Conservation (phyloP, 345 rosid genomes). For the Noccaea bulbosa region DNA sequence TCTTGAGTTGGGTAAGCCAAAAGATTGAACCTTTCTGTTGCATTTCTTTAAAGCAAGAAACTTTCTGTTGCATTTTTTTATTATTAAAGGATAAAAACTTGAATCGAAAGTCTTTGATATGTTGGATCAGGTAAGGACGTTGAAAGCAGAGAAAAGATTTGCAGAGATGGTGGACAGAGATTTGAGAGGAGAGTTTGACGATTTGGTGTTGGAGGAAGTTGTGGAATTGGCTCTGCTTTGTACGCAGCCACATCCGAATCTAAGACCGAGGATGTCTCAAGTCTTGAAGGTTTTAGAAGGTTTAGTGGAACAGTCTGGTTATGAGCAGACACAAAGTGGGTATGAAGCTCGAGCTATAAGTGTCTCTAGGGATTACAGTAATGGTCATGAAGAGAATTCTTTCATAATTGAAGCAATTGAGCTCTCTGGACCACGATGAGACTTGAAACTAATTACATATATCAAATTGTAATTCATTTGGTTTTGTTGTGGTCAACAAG, state of each 20-base stretch:
- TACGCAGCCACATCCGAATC: conserved; percentile 67
- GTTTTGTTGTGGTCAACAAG: too few species aligned
- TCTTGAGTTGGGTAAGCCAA: conserved; percentile 75
- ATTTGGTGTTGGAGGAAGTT: conserved; percentile 62
- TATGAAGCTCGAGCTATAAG: conserved; percentile 55
- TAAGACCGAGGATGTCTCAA: conserved; percentile 82
- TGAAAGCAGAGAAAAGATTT: conserved; percentile 71
- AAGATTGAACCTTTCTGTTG: conserved; percentile 1
- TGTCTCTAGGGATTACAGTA: conserved; percentile 62
- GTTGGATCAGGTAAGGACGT: conserved; percentile 68
- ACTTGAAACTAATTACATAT: not conserved
- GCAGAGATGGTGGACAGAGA: conserved; percentile 77
- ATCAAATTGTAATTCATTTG: conserved; percentile 1
- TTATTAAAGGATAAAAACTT: not conserved
- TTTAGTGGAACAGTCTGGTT: conserved; percentile 60
- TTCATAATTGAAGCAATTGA: conserved; percentile 93
- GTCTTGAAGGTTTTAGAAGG: conserved; percentile 73
- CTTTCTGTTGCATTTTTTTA: too few species aligned
- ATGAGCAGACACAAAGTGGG: conserved; percentile 52
- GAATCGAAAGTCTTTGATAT: not conserved
- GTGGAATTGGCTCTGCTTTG: conserved; percentile 79
- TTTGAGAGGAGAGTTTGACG: conserved; percentile 74
- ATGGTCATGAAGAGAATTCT: conserved; percentile 69
- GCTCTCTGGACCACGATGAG: conserved; percentile 91
- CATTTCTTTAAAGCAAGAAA: not conserved